A percentile compares a stretch with the other conserved stretches of the same genome.
Conservation (phyloP, 1,284 basidiomycete genomes). For the Fistulinella cinereoalba region DNA sequence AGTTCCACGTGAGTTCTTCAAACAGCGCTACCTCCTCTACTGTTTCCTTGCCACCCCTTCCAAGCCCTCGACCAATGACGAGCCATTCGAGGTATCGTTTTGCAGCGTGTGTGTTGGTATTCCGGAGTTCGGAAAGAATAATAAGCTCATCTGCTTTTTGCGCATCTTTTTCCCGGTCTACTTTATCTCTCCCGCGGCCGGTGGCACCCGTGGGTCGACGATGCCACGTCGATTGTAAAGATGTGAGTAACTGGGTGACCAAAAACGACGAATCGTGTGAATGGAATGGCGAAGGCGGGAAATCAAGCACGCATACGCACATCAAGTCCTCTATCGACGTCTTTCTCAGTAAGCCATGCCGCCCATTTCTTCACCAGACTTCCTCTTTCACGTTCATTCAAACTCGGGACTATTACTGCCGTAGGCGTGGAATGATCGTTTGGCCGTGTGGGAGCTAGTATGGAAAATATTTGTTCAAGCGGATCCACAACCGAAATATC, state of each 20-base stretch:
- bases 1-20: conserved; percentile 53
- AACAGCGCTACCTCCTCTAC: conserved; percentile 37
- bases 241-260: conserved; percentile 51
- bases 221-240: conserved; percentile 23
- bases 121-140: conserved; percentile 52
- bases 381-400: conserved; percentile 51
- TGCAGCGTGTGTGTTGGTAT: conserved; percentile 42
- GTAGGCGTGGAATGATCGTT: conserved; percentile 9
- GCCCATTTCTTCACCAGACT: conserved; percentile 69
- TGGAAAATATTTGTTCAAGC: conserved; percentile 60
- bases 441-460: conserved; percentile 41
- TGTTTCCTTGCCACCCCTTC: conserved; percentile 36
- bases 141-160: conserved; percentile 48
- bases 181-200: conserved; percentile 28
- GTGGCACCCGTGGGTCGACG: conserved; percentile 21
- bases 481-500: conserved; percentile 66
- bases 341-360: conserved; percentile 74
- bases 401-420: neutral
- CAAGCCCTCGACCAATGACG: conserved; percentile 66
- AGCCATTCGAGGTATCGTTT: conserved; percentile 75
- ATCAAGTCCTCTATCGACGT: conserved; percentile 69
- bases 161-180: conserved; percentile 23
- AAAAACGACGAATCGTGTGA: neutral
- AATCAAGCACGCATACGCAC: conserved; percentile 41
- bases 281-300: neutral